Conservation (phyloP, 192 early-diverging fungal genomes). For the Backusella morwellensis region DNA sequence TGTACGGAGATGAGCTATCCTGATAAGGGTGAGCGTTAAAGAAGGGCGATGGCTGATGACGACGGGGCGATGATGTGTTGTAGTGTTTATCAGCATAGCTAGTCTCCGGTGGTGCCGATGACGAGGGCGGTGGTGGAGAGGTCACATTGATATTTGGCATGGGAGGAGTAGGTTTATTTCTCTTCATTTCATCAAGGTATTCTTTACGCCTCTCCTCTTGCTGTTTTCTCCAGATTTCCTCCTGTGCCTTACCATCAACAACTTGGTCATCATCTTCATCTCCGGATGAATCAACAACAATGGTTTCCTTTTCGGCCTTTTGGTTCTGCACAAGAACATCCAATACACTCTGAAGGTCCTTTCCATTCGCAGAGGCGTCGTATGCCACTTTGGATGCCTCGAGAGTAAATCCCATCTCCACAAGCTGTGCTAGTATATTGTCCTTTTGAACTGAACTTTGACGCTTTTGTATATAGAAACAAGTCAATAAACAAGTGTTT, state of each 20-base stretch:
- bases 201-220: background rate
- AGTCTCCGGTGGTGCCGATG: background rate
- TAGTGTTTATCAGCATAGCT: background rate
- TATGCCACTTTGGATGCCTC: slow-evolving; percentile 10
- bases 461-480: too few relatives aligned
- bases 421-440: background rate
- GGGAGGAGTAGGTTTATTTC: background rate
- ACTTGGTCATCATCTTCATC: background rate
- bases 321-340: slow-evolving; percentile 10
- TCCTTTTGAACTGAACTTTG: background rate
- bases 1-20: background rate
- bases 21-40: background rate
- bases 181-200: slow-evolving; percentile 3
- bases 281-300: background rate
- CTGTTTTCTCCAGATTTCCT: background rate
- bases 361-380: background rate
- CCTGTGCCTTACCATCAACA: background rate
- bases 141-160: background rate
- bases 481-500: background rate
- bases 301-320: background rate
- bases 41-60: background rate
- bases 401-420: slow-evolving; percentile 9
- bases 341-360: slow-evolving; percentile 5
- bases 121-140: background rate
- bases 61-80: background rate